These are phyloP conservation scores for Rhizophagus sp. DNA, from an alignment of 192 early-diverging fungal species.

Conservation along the genomic window DNA sequence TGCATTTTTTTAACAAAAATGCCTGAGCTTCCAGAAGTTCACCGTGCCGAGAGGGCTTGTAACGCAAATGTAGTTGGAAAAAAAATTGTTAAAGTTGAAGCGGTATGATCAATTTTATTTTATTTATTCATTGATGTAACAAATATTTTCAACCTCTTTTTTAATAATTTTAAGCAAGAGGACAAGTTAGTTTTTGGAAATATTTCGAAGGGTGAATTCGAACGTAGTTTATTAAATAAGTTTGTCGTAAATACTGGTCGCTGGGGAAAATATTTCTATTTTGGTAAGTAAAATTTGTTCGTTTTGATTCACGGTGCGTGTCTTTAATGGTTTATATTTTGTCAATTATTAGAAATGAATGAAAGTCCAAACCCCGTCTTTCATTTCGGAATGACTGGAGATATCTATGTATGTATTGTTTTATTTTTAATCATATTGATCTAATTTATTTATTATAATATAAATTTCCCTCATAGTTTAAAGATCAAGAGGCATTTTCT, in stretches of 20 bases:
- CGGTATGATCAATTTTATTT: constrained; percentile 30
- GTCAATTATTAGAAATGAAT: constrained; percentile 39
- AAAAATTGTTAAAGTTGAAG: constrained; percentile 47
- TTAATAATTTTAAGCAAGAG: background rate
- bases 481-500: constrained; percentile 31
- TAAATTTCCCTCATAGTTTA: constrained; percentile 33
- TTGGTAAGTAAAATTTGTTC: constrained; percentile 33
- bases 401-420: constrained; percentile 37
- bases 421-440: constrained; percentile 11
- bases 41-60: constrained; percentile 61
- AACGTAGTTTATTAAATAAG: constrained; percentile 40
- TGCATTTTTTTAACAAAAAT: constrained; percentile 32
- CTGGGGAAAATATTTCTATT: constrained; percentile 75
- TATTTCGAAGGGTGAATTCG: constrained; percentile 37
- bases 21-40: constrained; percentile 77
- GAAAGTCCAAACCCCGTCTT: constrained; percentile 49
- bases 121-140: background rate
- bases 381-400: constrained; percentile 81
- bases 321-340: background rate
- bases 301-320: background rate
- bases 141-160: background rate
- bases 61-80: constrained; percentile 54
- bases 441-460: constrained; percentile 6
- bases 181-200: constrained; percentile 49
- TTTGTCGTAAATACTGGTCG: constrained; percentile 66